Conservation (phyloP, 2,329 filamentous ascomycete species). For the Fusarium sp. region DNA sequence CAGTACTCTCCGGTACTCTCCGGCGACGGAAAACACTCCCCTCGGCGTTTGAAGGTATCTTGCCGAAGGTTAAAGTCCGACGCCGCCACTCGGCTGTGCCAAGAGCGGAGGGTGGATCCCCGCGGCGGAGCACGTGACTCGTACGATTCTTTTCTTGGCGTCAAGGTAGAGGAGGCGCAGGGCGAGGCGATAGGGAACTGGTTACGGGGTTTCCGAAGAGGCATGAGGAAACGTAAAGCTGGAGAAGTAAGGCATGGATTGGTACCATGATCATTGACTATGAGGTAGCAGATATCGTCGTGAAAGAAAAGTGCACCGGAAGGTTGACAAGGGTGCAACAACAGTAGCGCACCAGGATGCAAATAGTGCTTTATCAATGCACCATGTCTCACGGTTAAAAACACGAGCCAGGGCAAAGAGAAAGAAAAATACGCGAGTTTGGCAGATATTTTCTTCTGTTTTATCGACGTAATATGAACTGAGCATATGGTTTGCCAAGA, state of each 20-base stretch:
- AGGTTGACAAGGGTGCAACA: background rate
- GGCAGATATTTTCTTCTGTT: slow-evolving; percentile 8
- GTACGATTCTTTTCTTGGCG: slow-evolving; percentile 30
- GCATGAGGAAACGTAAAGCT: slow-evolving; percentile 1
- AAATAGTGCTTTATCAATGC: slow-evolving; percentile 10
- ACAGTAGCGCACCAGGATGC: background rate
- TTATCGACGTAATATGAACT: slow-evolving; percentile 15
- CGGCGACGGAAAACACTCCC: background rate
- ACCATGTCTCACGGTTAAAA: slow-evolving; percentile 14
- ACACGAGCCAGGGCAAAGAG: background rate
- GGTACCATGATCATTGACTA: background rate
- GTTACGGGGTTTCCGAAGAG: slow-evolving; percentile 19
- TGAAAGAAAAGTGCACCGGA: background rate
- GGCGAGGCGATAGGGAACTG: slow-evolving; percentile 11
- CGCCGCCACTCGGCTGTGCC: slow-evolving; percentile 29
- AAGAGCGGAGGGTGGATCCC: slow-evolving; percentile 34
- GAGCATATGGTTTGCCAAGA: slow-evolving; percentile 24
- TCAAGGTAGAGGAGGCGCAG: slow-evolving; percentile 17
- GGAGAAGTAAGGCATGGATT: background rate
- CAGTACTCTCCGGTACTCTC: background rate
- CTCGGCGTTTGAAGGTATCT: slow-evolving; percentile 20
- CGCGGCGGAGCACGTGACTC: slow-evolving; percentile 47
- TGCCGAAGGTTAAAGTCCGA: slow-evolving; percentile 18
- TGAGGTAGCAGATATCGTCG: too few relatives aligned
- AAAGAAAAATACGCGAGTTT: slow-evolving; percentile 9